Evolutionary conservation across 2,329 filamentous ascomycete species (phyloP), one percentile per base, ranked within the genome.

Genomic region (Alternaria tenuissima): DNA sequence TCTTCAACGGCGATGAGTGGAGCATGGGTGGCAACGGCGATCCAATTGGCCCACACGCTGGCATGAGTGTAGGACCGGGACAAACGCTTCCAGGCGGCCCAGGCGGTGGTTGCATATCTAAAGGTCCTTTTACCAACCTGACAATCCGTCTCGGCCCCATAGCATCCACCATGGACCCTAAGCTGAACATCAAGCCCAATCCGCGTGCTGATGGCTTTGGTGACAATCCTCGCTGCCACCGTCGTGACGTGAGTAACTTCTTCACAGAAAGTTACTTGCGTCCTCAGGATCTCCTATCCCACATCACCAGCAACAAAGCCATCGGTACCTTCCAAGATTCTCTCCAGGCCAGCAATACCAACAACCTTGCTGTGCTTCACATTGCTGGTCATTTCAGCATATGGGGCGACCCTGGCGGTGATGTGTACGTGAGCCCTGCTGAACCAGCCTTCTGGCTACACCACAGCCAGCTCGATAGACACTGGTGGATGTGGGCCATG

Each of bases 1-100:
- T 88, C 57, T 88, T 88, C 68, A 84, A 86, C 66, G 86, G 86
- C 51, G 83, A 82, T 64, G 81, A 81, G 41, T 84, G 80, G 64
- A 78, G 80, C 52, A 73, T 77, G 69, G 67, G 81, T 26, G 83
- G 84, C n/a, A 84, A 86, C 59, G 84, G 83, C 4, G 79, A 68
- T 65, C 73, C 53, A 42, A 59, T 74, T 4, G 34, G 49, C 9
- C 18, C 61, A 26, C 67, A 73, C 56, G 53, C 55, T 11, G 65
- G 68, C 12, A 36, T 57, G 28, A 51, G 38, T 1, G 14, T 73
- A 18, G 62, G 71, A 8, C 43, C 54, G n/a, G 61, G 62, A 70
- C 56, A 67, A 55, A 48, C 48, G 3, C 69, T 83, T 20, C 83
- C 81, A 1, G 80, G 81, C 2, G 86, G 84, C 14, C 79, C 81